Base-by-base conservation (phyloP, 2,329 filamentous ascomycete genomes). In the Alternaria triticina region DNA sequence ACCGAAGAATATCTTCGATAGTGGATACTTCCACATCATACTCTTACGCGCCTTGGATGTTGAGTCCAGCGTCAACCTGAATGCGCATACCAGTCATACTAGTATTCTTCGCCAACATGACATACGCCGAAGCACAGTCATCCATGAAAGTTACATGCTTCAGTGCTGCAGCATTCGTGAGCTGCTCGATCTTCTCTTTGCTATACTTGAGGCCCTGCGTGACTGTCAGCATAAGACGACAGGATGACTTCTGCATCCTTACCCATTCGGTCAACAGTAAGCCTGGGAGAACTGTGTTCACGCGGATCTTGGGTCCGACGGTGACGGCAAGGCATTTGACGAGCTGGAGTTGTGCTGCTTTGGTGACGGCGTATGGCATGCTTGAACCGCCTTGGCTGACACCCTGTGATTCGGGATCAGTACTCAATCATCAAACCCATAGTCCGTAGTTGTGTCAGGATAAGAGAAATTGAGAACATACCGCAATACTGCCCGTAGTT, bases 341-440 rank as follows among this genome's bases (percentile, higher is more conserved):
- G 54, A 91, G 78, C 74, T 91, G 90, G 62, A 91, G 70, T 62
- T 87, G 86, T 6, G 92, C 92, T 1, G 92, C 91, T 77, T 96
- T 96, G 40, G 91, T 91, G 17, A 94, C 90, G 0, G 89, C 84
- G 73, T 96, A 96, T 4, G 92, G 87, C 89, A 89, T 86, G 45
- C 84, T 86, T 68, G 85, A 87, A 5, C 87, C 87, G 56, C 74
- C 76, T 55, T 86, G 77, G n/a, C 81, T 74, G 63, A 85, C 69
- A 49, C 84, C 84, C 84, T 86, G 30, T 50, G 9, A 6, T 22
- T 50, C 23, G 27, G 3, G 2, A 11, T 44, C 5, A 57, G 54
- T 9, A 51, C 22, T 11, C 11, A 12, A 3, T 17, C 6, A 17
- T 11, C 6, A 33, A 13, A 44, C 11, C 6, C 3, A 33, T 57